Evolutionary conservation across 139 green algal species (phyloP), one percentile per base, ranked within the genome.

Genomic region (Micromonas pusilla): DNA sequence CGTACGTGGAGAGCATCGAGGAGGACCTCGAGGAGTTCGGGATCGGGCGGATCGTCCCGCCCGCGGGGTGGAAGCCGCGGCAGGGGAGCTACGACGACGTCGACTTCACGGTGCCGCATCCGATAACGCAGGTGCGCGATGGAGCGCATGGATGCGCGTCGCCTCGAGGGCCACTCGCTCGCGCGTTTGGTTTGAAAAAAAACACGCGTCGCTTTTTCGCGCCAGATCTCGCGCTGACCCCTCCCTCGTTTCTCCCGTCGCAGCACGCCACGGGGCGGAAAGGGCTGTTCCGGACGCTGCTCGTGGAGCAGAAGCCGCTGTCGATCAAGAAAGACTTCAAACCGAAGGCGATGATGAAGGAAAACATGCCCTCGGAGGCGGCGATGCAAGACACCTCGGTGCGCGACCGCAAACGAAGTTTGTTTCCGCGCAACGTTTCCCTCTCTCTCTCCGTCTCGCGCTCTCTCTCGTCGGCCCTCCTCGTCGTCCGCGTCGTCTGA

Each of bases 221-320:
- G 78, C 83, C 28, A 86, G 84, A 75, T 83, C 73, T 0, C 81
- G 74, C 63, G 57, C 79, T 57, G 81, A 52, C 23, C 28, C 33
- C 33, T 84, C 26, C 79, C 34, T 34, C 73, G 79, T 66, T 82
- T 88, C 20, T 86, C 91, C 63, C 72, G 82, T n/a, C 45, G 30
- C 89, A 93, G 80, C 85, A 90, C 65, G 87, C 82, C 52, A 94
- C 88, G 3, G 91, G 91, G n/a, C 86, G 67, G 1, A 79, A 81
- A 16, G 91, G 91, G n/a, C 45, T 95, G n/a, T 94, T 87, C 76
- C 82, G 88, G 30, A 86, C 85, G 0, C 68, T 94, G 2, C 80
- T 92, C 45, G 77, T 96, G 36, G 88, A 94, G 77, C 33, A 86
- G 28, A 89, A 87, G 66, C 73, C 80, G 19, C 88, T 94, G 85